Evolutionary conservation across 1,284 basidiomycete species (phyloP).

Genomic region (Ceratobasidium sp.): DNA sequence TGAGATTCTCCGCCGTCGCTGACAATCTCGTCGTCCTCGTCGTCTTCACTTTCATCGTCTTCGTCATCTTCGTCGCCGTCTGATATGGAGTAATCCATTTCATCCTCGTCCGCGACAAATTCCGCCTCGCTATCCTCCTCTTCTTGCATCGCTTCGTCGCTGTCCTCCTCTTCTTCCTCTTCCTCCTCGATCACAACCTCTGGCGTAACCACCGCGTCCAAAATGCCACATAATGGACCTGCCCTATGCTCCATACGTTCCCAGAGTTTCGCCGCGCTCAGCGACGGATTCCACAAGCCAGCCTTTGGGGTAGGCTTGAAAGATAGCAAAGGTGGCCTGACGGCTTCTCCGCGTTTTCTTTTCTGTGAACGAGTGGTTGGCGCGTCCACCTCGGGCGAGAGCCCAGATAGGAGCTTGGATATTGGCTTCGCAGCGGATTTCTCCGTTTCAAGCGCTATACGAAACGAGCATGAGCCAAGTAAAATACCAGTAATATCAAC

Average conservation of each 20-base stretch:
- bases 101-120: slow-evolving; percentile 52
- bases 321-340: not conserved
- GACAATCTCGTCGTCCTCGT: slow-evolving; percentile 58
- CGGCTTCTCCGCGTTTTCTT: slow-evolving; percentile 57
- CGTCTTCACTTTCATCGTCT: slow-evolving; percentile 57
- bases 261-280: slow-evolving; percentile 44
- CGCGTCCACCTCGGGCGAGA: slow-evolving; percentile 65
- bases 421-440: slow-evolving; percentile 71
- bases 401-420: slow-evolving; percentile 77
- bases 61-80: slow-evolving; percentile 58
- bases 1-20: slow-evolving; percentile 56
- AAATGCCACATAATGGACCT: slow-evolving; percentile 68
- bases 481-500: not conserved
- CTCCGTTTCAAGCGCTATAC: slow-evolving; percentile 70
- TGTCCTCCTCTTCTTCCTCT: slow-evolving; percentile 52
- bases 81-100: slow-evolving; percentile 47
- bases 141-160: slow-evolving; percentile 47
- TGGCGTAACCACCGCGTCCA: slow-evolving; percentile 61
- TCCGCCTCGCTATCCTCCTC: slow-evolving; percentile 53
- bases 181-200: slow-evolving; percentile 53
- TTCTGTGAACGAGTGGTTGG: slow-evolving; percentile 74
- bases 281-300: slow-evolving; percentile 4
- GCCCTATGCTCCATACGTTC: slow-evolving; percentile 48
- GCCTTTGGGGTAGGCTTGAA: slow-evolving; percentile 35
- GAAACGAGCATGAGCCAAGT: slow-evolving; percentile 17